A percentile compares a stretch with the other conserved stretches of the same genome.
These are phyloP conservation scores for Ophiorrhiza pumila DNA, from an alignment of 257 asterid species.

Conservation along the genomic window DNA sequence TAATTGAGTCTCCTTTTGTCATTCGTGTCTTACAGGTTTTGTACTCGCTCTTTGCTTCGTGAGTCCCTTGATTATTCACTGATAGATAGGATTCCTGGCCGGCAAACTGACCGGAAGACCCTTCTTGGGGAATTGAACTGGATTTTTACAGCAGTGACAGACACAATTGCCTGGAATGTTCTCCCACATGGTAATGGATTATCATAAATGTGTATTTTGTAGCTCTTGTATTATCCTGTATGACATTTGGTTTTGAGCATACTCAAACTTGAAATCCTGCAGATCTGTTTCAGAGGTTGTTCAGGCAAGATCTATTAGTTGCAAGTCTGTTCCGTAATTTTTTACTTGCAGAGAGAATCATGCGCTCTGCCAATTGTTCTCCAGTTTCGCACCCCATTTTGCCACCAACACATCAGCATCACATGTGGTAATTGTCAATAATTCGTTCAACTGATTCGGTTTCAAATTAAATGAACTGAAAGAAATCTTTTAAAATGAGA, in stretches of 20 bases:
- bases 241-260: conserved; percentile 14
- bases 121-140: conserved; percentile 99
- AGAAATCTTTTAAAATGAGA: not conserved
- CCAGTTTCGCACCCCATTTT: conserved; percentile 87
- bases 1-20: not conserved
- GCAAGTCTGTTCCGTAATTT: conserved; percentile 95
- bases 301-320: conserved; percentile 96
- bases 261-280: conserved; percentile 30
- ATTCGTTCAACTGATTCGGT: conserved; percentile 1
- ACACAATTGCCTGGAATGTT: conserved; percentile 99
- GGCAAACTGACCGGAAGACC: conserved; percentile 97
- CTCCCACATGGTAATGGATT: conserved; percentile 85
- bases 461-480: not conserved
- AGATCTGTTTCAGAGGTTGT: conserved; percentile 95
- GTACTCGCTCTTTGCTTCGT: conserved; percentile 82
- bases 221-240: not conserved
- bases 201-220: conserved; percentile 3
- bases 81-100: conserved; percentile 97
- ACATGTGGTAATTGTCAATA: conserved; percentile 71
- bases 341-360: conserved; percentile 95
- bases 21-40: conserved; percentile 50
- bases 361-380: conserved; percentile 99
- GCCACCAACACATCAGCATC: conserved; percentile 99
- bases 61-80: conserved; percentile 83
- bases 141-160: conserved; percentile 99